These are phyloP conservation scores for Dichomitus squalens DNA, from an alignment of 1,284 basidiomycete species.

Conservation along the genomic window DNA sequence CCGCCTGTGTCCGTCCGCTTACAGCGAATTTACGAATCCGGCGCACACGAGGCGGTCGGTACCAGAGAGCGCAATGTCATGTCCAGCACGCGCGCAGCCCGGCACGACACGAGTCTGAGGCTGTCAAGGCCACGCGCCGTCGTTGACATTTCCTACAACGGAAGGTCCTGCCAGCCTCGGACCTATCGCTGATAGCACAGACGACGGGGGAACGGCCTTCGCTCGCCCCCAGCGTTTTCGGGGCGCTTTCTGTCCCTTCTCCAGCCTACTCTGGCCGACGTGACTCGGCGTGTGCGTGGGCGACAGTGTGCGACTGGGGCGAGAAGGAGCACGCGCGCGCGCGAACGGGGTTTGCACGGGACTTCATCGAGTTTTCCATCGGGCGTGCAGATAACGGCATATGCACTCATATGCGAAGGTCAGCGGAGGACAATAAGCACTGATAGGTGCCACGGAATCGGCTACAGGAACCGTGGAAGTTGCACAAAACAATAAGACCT, in stretches of 20 bases:
- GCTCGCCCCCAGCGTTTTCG: background rate
- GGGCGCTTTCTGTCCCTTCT: background rate
- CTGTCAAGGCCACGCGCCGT: constrained; percentile 4
- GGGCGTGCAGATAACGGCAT: constrained; percentile 32
- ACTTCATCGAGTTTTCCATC: constrained; percentile 34
- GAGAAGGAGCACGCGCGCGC: constrained; percentile 23
- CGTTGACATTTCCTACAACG: constrained; percentile 16
- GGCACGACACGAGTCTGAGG: constrained; percentile 11
- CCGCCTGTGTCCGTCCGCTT: constrained; percentile 16
- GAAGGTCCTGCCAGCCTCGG: constrained; percentile 4
- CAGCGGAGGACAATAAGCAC: constrained; percentile 35
- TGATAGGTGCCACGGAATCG: constrained; percentile 37
- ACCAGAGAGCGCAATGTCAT: constrained; percentile 16
- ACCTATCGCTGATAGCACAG: background rate
- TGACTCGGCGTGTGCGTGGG: constrained; percentile 31
- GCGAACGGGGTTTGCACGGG: constrained; percentile 31
- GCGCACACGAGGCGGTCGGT: constrained; percentile 28
- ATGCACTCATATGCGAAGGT: constrained; percentile 28
- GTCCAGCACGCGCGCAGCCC: constrained; percentile 10
- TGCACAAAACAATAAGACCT: constrained; percentile 46
- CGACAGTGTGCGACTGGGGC: background rate
- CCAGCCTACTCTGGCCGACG: constrained; percentile 9
- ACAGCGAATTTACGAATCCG: constrained; percentile 20
- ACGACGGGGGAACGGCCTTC: too few species aligned
- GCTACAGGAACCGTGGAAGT: constrained; percentile 31